Conservation (phyloP, 495 filamentous ascomycete genomes). For the Penicillium canariense region DNA sequence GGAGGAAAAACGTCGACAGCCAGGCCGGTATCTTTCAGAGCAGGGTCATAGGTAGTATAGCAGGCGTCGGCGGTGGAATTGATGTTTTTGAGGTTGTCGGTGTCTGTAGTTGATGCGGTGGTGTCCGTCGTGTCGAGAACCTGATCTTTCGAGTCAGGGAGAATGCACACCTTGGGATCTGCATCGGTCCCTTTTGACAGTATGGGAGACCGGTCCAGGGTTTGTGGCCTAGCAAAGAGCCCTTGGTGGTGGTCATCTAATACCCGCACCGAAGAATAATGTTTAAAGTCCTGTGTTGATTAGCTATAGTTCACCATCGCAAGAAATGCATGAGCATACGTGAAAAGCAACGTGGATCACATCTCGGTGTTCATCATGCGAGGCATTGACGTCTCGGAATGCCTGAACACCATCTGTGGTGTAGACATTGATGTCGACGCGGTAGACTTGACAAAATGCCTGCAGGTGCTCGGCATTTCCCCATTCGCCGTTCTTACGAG, state of each 20-base stretch:
- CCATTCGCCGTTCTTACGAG: constrained; percentile 62
- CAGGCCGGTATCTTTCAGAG: constrained; percentile 25
- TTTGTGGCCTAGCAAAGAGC: constrained; percentile 10
- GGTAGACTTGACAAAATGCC: constrained; percentile 63
- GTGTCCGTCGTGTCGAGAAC: neutral
- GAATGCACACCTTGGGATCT: constrained; percentile 16
- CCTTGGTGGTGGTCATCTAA: constrained; percentile 59
- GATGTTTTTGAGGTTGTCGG: constrained; percentile 15
- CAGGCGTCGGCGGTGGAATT: constrained; percentile 20
- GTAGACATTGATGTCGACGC: constrained; percentile 64
- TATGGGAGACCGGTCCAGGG: constrained; percentile 32
- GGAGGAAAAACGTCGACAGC: constrained; percentile 40
- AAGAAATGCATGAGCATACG: constrained; percentile 43
- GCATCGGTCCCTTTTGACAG: constrained; percentile 29
- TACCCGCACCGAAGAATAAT: constrained; percentile 72
- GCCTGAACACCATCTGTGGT: constrained; percentile 45
- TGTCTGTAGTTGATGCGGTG: neutral
- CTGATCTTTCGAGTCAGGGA: neutral
- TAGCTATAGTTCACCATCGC: neutral
- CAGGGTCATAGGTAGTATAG: neutral
- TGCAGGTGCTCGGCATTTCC: constrained; percentile 71
- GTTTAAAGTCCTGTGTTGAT: constrained; percentile 52
- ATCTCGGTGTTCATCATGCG: constrained; percentile 38
- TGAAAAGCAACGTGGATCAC: constrained; percentile 69
- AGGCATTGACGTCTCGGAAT: constrained; percentile 49